Percentiles rank a stretch among this genome's conserved stretches.
phyloP scores from a whole-genome alignment of 352 stramenopile species.

The Globisporangium nagaii region DNA sequence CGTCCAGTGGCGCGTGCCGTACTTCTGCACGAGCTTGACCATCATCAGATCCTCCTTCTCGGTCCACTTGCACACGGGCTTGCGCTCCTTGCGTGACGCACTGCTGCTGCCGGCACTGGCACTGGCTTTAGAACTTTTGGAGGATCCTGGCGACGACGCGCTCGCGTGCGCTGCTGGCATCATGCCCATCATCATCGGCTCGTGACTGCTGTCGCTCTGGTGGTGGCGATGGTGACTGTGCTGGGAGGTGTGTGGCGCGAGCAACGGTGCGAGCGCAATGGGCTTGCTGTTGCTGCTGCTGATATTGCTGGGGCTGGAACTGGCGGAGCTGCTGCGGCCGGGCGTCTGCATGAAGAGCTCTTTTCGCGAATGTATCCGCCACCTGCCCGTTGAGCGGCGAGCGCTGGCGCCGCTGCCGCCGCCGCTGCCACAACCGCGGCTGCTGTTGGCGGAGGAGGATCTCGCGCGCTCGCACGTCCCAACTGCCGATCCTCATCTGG shows the following conservation, averaged over 20 bases:
- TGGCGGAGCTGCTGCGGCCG: background rate
- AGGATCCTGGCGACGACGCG: no score
- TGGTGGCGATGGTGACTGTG: background rate
- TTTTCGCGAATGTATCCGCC: slow-evolving; percentile 14
- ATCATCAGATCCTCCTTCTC: slow-evolving; percentile 88
- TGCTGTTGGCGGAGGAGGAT: no score
- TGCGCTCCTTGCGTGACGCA: slow-evolving; percentile 50
- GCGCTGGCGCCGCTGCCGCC: no score
- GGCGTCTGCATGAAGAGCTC: slow-evolving; percentile 2
- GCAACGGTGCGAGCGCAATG: background rate
- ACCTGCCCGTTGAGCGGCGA: slow-evolving; percentile 21
- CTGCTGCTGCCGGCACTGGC: slow-evolving; percentile 1
- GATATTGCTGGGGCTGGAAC: background rate
- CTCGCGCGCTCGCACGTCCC: slow-evolving; percentile 2
- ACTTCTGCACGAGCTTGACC: slow-evolving; percentile 84
- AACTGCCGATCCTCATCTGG: slow-evolving; percentile 37
- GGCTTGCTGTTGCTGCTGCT: background rate
- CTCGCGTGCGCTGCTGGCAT: no score
- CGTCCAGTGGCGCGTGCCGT: slow-evolving; percentile 95
- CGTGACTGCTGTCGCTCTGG: background rate
- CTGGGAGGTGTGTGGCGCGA: background rate
- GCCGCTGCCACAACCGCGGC: no score
- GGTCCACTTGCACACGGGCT: slow-evolving; percentile 82
- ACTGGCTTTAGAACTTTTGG: background rate
- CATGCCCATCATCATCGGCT: background rate